Evolutionary conservation across 176 grass and related monocot genomes (phyloP).

Genomic region (Hsuehochloa calcarea): DNA sequence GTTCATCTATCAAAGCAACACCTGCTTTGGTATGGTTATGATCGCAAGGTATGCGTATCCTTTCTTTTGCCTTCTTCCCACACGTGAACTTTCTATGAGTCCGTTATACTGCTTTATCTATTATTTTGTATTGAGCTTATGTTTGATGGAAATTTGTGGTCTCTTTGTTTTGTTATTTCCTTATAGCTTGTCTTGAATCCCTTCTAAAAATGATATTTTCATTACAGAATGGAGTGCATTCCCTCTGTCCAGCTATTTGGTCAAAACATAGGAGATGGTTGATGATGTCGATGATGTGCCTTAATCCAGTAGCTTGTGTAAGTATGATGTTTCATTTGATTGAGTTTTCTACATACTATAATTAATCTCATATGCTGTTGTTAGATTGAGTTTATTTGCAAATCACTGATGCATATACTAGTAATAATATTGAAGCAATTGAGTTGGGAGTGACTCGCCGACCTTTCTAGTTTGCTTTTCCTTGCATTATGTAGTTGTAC

Average conservation of each 20-base stretch:
- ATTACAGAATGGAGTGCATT: constrained; percentile 80
- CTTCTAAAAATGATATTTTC: neutral
- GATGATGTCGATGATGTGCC: constrained; percentile 84
- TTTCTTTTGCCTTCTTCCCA: neutral
- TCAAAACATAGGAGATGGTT: constrained; percentile 75
- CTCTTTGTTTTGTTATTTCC: constrained; percentile 4
- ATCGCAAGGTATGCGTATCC: constrained; percentile 70
- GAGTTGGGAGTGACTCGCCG: neutral
- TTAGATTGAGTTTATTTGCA: neutral
- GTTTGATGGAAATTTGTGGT: neutral
- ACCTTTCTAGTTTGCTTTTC: neutral
- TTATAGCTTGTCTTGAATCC: neutral
- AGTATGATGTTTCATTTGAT: constrained; percentile 16
- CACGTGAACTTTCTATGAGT: neutral
- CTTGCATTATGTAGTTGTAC: constrained; percentile 7
- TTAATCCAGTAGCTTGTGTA: constrained; percentile 74
- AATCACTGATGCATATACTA: neutral
- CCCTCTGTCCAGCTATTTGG: constrained; percentile 73
- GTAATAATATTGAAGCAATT: neutral
- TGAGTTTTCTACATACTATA: neutral
- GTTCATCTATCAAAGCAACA: constrained; percentile 96
- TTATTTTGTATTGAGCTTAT: neutral
- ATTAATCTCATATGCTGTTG: constrained; percentile 2
- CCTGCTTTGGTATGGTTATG: constrained; percentile 98
- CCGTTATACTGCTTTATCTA: neutral